These are phyloP conservation scores for Microglena sp. DNA, from an alignment of 139 green algal genomes.

Conservation along the genomic window DNA sequence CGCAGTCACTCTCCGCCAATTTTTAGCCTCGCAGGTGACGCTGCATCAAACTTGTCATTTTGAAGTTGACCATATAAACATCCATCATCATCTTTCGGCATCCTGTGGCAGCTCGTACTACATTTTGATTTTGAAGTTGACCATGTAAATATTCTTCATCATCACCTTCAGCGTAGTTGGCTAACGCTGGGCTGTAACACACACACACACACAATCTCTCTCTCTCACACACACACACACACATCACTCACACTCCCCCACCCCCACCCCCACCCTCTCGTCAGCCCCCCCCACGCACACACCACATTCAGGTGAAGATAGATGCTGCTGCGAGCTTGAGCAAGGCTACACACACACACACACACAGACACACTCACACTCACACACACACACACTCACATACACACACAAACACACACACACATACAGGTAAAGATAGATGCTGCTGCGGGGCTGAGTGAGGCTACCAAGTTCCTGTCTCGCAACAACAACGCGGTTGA, in stretches of 20 bases:
- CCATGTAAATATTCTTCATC: no score
- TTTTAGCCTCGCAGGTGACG: no score
- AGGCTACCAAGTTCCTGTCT: neutral
- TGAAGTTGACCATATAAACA: no score
- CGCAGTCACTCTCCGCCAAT: no score
- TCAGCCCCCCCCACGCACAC: neutral
- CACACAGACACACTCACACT: neutral
- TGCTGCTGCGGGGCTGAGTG: neutral
- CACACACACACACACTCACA: neutral
- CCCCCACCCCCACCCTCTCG: no score
- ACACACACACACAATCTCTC: neutral
- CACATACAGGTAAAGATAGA: neutral
- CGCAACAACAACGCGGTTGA: constrained; percentile 53
- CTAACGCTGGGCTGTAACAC: no score
- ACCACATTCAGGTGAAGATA: neutral
- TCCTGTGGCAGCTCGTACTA: no score
- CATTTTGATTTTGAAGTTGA: no score
- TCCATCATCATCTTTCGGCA: no score
- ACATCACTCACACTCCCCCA: no score
- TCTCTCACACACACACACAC: constrained; percentile 1
- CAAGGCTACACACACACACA: neutral
- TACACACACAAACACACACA: neutral
- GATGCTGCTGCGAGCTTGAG: neutral
- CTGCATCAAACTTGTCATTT: no score
- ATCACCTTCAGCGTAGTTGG: no score